Evolutionary conservation across 805 yeast species (phyloP), one percentile per base, ranked within the genome.

Genomic region (Starmerella apicola): DNA sequence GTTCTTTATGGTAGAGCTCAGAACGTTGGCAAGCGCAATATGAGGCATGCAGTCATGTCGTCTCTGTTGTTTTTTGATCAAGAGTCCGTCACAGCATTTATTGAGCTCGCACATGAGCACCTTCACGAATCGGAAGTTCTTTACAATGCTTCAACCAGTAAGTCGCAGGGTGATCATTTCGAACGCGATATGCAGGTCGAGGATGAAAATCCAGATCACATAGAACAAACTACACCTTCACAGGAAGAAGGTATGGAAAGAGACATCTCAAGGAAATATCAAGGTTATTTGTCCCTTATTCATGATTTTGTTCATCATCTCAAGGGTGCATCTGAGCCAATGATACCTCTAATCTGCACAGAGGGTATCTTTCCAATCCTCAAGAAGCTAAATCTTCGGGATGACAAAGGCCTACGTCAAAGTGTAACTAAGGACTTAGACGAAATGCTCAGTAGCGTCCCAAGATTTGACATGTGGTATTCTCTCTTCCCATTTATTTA

Each of bases 1-100:
- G 78, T 91, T 20, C 62, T 91, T 17, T 88, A 78, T 59, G 97
- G 97, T 7, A 70, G 94, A 42, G 83, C 85, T 7, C 93, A 83
- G 59, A 70, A 78, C 56, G 84, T 83, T 43, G 71, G 76, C 22
- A 81, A 81, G 53, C 70, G 73, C 40, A 77, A 85, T 24, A 70
- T 81, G 48, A 80, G 83, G 46, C 69, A 56, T 29, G 56, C 65
- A 0, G 56, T 59, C 2, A 43, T 65, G 15, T 45, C 55, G 15
- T 56, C 65, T 3, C 46, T 63, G 23, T 62, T 57, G 37, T 56
- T 54, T 29, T 44, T 60, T 17, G 62, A 57, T 32, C 54, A 55
- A 7, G 42, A 62, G 5, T 68, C 73, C 49, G 68, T 85, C 19
- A 56, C 59, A 3, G 65, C 68, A 38, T 88, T 88, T 51, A 63